phyloP scores from a whole-genome alignment of 768 basidiomycete species.

The Serendipita indica region DNA sequence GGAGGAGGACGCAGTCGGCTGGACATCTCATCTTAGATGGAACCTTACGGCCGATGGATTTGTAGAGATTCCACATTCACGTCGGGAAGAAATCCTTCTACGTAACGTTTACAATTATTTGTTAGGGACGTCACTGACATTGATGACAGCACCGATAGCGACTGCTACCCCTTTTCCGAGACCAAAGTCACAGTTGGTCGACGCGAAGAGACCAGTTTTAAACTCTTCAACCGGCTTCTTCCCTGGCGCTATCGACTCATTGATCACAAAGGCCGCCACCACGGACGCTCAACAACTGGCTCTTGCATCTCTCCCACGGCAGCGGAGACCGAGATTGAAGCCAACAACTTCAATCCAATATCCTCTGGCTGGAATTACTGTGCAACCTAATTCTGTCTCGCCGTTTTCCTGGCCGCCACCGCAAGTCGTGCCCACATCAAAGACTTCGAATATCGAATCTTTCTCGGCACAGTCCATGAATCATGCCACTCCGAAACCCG shows the following conservation, averaged over 20 bases:
- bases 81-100: background rate
- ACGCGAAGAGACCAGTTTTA: background rate
- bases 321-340: too few species aligned
- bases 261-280: background rate
- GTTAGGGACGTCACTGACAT: background rate
- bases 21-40: conserved; percentile 2
- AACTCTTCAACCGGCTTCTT: background rate
- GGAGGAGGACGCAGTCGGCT: background rate
- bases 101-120: background rate
- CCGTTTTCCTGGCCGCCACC: too few species aligned
- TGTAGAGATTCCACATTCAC: conserved; percentile 1
- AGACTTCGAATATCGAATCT: too few species aligned
- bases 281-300: too few species aligned
- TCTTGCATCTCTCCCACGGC: too few species aligned
- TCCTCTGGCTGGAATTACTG: too few species aligned
- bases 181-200: background rate
- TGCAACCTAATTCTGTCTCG: too few species aligned
- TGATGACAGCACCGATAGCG: background rate
- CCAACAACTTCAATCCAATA: too few species aligned
- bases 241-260: background rate
- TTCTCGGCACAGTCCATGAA: too few species aligned
- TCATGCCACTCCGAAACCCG: too few species aligned
- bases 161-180: conserved; percentile 4
- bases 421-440: too few species aligned
- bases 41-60: background rate